A percentile compares a stretch with the other conserved stretches of the same genome.
Evolutionary conservation across 1,139 yeast species (phyloP).

Genomic region (Candida freyschussii): DNA sequence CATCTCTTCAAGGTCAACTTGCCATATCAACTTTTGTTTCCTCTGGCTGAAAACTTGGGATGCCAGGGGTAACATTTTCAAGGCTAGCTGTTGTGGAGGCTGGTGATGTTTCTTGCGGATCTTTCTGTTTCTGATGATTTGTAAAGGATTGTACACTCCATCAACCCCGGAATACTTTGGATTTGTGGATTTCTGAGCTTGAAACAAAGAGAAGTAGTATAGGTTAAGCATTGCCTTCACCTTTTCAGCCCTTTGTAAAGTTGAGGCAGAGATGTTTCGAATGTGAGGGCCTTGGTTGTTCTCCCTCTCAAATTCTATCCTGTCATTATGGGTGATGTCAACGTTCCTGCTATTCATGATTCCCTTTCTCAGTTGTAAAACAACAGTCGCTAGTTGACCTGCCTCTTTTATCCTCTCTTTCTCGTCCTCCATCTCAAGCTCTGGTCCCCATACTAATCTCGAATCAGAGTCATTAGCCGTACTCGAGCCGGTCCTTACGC

Average conservation of each 20-base stretch:
- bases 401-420: conserved; percentile 32
- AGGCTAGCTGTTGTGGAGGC: conserved; percentile 26
- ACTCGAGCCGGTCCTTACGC: conserved; percentile 8
- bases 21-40: conserved; percentile 47
- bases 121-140: conserved; percentile 66
- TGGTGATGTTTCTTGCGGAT: conserved; percentile 42
- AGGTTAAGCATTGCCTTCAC: conserved; percentile 48
- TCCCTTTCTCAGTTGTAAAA: conserved; percentile 40
- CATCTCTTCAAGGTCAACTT: conserved; percentile 59
- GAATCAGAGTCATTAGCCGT: conserved; percentile 7
- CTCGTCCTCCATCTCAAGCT: conserved; percentile 1
- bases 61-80: conserved; percentile 40
- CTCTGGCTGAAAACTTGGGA: conserved; percentile 49
- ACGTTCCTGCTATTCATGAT: conserved; percentile 40
- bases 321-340: conserved; percentile 19
- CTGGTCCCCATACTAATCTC: not conserved
- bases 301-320: conserved; percentile 17
- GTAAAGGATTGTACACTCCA: conserved; percentile 77
- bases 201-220: conserved; percentile 45
- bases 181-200: conserved; percentile 29
- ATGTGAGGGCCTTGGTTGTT: conserved; percentile 14
- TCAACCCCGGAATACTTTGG: conserved; percentile 40
- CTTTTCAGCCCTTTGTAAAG: conserved; percentile 47
- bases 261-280: conserved; percentile 32
- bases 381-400: conserved; percentile 38